These are phyloP conservation scores for Carex littledalei DNA, from an alignment of 176 grass and related monocot genomes.

Conservation along the genomic window DNA sequence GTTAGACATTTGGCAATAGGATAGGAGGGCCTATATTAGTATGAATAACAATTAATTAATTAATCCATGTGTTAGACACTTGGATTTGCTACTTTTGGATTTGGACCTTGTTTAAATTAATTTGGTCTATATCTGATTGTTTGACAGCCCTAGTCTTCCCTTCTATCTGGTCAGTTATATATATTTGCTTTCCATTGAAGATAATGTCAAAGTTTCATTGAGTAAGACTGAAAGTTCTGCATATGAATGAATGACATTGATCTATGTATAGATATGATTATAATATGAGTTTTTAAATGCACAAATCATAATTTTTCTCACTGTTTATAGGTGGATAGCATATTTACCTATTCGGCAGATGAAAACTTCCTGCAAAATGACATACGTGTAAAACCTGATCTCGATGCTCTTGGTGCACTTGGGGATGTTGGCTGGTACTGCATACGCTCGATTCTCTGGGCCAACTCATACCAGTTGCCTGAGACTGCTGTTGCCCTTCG, in stretches of 20 bases:
- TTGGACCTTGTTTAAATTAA: not conserved
- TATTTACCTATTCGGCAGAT: constrained; percentile 30
- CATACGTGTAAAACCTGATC: constrained; percentile 74
- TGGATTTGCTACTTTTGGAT: not conserved
- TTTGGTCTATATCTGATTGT: not conserved
- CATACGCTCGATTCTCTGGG: constrained; percentile 63
- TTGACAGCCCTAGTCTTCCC: not conserved
- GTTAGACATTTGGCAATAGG: constrained; percentile 3
- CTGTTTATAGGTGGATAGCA: constrained; percentile 45
- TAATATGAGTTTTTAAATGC: not conserved
- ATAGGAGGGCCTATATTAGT: not conserved
- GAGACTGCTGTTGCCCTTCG: constrained; percentile 33
- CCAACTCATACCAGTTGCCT: constrained; percentile 49
- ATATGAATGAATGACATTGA: not conserved
- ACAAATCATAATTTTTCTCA: not conserved
- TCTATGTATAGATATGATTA: not conserved
- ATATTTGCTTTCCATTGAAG: not conserved
- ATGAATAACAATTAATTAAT: not conserved
- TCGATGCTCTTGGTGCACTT: constrained; percentile 62
- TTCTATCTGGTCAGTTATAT: not conserved
- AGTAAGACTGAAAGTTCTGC: no score
- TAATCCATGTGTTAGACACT: not conserved
- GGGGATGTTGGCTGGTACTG: constrained; percentile 81
- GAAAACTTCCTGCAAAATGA: constrained; percentile 73
- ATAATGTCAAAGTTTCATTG: not conserved